Evolutionary conservation across 1,284 basidiomycete species (phyloP).

Genomic region (Ceratobasidium sp.): DNA sequence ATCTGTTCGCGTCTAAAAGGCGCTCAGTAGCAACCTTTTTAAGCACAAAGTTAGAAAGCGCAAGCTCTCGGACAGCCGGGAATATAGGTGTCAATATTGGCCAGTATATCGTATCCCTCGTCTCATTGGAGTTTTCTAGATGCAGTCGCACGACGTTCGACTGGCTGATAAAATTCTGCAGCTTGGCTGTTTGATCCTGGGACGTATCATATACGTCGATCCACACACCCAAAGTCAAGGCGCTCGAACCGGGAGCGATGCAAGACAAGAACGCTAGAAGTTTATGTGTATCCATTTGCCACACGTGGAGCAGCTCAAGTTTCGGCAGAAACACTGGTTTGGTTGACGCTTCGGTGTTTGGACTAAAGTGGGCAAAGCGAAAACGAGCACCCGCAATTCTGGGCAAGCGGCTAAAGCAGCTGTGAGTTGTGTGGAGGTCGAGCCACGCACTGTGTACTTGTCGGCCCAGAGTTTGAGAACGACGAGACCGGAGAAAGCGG

Average conservation of each 20-base stretch:
- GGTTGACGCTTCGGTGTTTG: neutral
- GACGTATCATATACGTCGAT: neutral
- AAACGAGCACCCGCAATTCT: neutral
- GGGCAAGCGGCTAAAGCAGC: neutral
- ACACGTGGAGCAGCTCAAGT: neutral
- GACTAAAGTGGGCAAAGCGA: neutral
- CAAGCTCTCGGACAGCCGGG: neutral
- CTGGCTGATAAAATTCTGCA: neutral
- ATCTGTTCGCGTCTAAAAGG: neutral
- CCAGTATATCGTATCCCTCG: no score
- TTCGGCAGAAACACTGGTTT: neutral
- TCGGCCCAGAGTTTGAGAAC: neutral
- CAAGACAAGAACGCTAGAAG: neutral
- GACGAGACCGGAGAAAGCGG: neutral
- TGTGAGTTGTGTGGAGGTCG: neutral
- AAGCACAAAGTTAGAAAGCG: neutral
- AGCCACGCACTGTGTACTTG: no score
- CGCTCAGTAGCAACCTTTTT: no score
- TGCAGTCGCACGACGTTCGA: neutral
- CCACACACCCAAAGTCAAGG: neutral
- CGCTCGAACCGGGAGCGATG: neutral
- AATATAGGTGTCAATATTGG: neutral
- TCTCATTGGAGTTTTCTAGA: neutral
- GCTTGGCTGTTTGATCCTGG: neutral
- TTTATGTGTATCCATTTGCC: neutral